Conservation (phyloP, 192 early-diverging fungal genomes). For the Entomortierella chlamydospora region DNA sequence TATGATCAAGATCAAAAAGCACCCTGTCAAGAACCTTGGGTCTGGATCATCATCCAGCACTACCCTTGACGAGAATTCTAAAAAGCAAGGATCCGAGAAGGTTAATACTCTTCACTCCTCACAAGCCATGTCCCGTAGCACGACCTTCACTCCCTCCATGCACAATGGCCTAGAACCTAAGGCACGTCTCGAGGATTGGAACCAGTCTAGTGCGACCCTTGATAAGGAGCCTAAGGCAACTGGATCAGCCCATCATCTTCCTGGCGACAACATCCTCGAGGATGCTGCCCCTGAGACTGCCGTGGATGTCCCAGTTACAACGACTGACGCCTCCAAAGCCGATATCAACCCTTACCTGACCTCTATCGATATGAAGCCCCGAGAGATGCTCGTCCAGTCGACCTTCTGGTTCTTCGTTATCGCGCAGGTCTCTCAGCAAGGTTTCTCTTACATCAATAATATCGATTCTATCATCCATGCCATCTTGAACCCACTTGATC, state of each 20-base stretch:
- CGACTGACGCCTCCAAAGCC: constrained; percentile 8
- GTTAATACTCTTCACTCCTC: neutral
- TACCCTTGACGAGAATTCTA: constrained; percentile 2
- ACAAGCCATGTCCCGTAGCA: constrained; percentile 35
- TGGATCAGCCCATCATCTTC: constrained; percentile 12
- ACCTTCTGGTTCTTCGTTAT: constrained; percentile 55
- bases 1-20: constrained; percentile 49
- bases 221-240: constrained; percentile 16
- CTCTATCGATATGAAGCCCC: constrained; percentile 46
- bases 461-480: constrained; percentile 52
- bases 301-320: neutral
- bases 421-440: constrained; percentile 47
- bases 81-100: neutral
- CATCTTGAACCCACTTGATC: constrained; percentile 37
- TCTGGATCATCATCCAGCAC: constrained; percentile 21
- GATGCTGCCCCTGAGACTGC: constrained; percentile 12
- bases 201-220: constrained; percentile 34
- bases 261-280: constrained; percentile 36
- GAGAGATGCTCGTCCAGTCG: constrained; percentile 28
- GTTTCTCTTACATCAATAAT: constrained; percentile 54
- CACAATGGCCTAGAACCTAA: constrained; percentile 10
- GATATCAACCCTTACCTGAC: constrained; percentile 43
- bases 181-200: constrained; percentile 24
- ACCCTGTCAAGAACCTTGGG: constrained; percentile 19
- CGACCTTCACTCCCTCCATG: constrained; percentile 49